A percentile compares a stretch with the other conserved stretches of the same genome.
These are phyloP conservation scores for Pleomassaria siparia DNA, from an alignment of 2,329 filamentous ascomycete genomes.

Conservation along the genomic window DNA sequence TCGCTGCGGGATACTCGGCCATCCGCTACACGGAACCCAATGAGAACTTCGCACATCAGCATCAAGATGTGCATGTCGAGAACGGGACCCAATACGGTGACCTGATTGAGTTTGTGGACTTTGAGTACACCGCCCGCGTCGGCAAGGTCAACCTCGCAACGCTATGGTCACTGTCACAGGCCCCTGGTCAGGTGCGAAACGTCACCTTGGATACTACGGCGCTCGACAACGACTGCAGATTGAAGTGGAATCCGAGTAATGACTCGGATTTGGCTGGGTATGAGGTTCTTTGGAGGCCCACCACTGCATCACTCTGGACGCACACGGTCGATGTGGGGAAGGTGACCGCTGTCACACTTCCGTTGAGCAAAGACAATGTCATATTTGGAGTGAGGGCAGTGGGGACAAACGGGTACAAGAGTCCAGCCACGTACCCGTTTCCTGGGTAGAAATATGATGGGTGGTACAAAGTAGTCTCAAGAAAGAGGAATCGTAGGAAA, in stretches of 20 bases:
- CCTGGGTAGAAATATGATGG: constrained; percentile 20
- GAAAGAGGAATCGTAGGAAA: too few relatives aligned
- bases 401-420: constrained; percentile 54
- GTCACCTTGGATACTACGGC: constrained; percentile 52
- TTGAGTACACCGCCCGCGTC: constrained; percentile 56
- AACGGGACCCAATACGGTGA: constrained; percentile 59
- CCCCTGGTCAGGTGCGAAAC: constrained; percentile 53
- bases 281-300: constrained; percentile 59
- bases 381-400: constrained; percentile 59
- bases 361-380: constrained; percentile 60
- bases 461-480: too few relatives aligned
- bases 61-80: constrained; percentile 55
- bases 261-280: constrained; percentile 50
- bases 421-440: constrained; percentile 51
- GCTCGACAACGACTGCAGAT: constrained; percentile 53
- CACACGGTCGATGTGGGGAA: constrained; percentile 53
- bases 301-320: constrained; percentile 54
- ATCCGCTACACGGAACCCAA: constrained; percentile 60
- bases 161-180: constrained; percentile 57
- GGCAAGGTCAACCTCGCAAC: constrained; percentile 58
- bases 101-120: constrained; percentile 59
- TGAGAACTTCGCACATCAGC: constrained; percentile 60
- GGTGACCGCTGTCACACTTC: constrained; percentile 48
- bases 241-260: constrained; percentile 51
- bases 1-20: constrained; percentile 57